Evolutionary conservation across 345 rosid species (phyloP).

Genomic region (Camelina neglecta): DNA sequence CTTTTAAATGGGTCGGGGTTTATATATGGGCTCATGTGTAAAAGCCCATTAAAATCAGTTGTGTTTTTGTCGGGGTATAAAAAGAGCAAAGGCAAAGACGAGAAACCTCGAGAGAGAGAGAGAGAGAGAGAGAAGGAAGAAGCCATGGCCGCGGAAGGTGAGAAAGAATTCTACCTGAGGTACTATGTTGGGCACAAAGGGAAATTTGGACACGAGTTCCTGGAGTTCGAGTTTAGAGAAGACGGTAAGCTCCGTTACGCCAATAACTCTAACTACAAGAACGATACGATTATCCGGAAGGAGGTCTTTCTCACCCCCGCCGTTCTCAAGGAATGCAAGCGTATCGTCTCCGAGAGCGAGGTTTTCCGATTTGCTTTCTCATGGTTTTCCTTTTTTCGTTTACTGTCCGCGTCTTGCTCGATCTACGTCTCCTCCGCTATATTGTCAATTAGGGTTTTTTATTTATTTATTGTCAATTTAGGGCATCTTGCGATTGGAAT

Average conservation of each 20-base stretch:
- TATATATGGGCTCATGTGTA: not conserved
- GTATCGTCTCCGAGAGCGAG: slow-evolving; percentile 97
- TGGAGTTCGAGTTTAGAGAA: slow-evolving; percentile 97
- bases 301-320: slow-evolving; percentile 97
- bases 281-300: slow-evolving; percentile 98
- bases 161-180: slow-evolving; percentile 82
- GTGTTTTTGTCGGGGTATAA: not conserved
- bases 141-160: slow-evolving; percentile 66
- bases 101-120: not conserved
- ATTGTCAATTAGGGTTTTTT: slow-evolving; percentile 19
- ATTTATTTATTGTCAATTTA: not conserved
- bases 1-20: not conserved
- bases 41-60: slow-evolving; percentile 15
- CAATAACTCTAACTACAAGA: slow-evolving; percentile 98
- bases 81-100: not conserved
- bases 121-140: no score
- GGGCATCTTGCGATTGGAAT: slow-evolving; percentile 1
- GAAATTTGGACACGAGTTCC: slow-evolving; percentile 96
- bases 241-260: slow-evolving; percentile 99
- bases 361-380: slow-evolving; percentile 39
- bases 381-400: not conserved
- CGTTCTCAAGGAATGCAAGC: slow-evolving; percentile 91
- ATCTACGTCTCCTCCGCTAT: not conserved
- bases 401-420: not conserved
- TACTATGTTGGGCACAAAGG: slow-evolving; percentile 99